These are phyloP conservation scores for Selaginella tamariscina DNA, from an alignment of 75 land plant genomes.

Conservation along the genomic window DNA sequence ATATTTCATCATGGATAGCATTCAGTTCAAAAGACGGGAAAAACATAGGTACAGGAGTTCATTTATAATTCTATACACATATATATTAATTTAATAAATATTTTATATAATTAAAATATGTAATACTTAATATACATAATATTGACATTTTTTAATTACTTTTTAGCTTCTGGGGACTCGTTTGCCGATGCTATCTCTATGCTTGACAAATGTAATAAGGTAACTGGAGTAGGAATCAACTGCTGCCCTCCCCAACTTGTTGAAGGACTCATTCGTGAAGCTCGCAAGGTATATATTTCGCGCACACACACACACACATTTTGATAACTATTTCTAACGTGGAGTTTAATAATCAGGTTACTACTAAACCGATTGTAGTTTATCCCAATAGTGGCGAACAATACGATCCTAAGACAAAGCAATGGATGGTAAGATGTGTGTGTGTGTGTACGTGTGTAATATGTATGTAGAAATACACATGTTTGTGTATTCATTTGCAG, in stretches of 20 bases:
- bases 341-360: not conserved
- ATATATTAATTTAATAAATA: no score
- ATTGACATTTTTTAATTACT: no score
- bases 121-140: no score
- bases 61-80: no score
- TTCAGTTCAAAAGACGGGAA: constrained; percentile 4
- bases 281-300: constrained; percentile 1
- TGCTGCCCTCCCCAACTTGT: not conserved
- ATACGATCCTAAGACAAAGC: not conserved
- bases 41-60: no score
- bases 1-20: not conserved
- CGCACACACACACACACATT: no score
- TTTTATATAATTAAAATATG: no score
- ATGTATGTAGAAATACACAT: no score
- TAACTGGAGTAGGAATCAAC: not conserved
- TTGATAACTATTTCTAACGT: no score
- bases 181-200: not conserved
- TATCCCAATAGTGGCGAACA: not conserved
- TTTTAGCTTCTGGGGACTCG: not conserved
- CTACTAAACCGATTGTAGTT: not conserved
- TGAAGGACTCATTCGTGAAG: not conserved
- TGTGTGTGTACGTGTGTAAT: no score
- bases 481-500: no score
- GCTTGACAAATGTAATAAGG: constrained; percentile 7
- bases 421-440: not conserved